phyloP scores from a whole-genome alignment of 2,329 filamentous ascomycete genomes.

The Metarhizium anisopliae region DNA sequence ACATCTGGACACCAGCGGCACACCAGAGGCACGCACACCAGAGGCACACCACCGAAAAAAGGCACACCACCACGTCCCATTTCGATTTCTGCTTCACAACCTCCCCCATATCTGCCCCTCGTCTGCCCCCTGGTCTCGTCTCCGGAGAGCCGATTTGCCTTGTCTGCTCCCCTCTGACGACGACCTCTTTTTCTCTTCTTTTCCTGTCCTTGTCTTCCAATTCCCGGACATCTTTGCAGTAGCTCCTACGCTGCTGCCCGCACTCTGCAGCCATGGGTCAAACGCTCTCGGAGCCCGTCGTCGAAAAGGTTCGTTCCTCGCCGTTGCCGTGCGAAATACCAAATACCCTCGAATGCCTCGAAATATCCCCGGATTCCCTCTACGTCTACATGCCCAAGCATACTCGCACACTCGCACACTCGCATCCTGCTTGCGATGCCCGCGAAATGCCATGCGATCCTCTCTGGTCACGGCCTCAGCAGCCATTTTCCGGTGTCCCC shows the following conservation, averaged over 20 bases:
- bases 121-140: conserved; percentile 2
- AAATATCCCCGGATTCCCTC: no score
- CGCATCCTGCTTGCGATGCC: background rate
- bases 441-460: background rate
- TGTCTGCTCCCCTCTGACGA: conserved; percentile 4
- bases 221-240: conserved; percentile 13
- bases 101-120: background rate
- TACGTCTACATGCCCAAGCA: background rate
- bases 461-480: background rate
- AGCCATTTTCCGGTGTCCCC: background rate
- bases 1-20: background rate
- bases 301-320: conserved; percentile 72
- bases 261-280: conserved; percentile 68
- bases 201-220: conserved; percentile 6
- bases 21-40: background rate
- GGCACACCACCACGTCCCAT: background rate
- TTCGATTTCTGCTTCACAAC: conserved; percentile 2
- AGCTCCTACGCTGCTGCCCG: conserved; percentile 16
- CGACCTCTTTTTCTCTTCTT: background rate
- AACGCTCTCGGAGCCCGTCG: conserved; percentile 96
- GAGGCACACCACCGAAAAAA: background rate
- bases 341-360: background rate
- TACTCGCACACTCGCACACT: background rate
- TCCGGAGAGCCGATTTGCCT: conserved; percentile 2
- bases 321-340: background rate